Base-by-base conservation (phyloP, 169 alveolate species). In the Plasmodium reichenowi region DNA sequence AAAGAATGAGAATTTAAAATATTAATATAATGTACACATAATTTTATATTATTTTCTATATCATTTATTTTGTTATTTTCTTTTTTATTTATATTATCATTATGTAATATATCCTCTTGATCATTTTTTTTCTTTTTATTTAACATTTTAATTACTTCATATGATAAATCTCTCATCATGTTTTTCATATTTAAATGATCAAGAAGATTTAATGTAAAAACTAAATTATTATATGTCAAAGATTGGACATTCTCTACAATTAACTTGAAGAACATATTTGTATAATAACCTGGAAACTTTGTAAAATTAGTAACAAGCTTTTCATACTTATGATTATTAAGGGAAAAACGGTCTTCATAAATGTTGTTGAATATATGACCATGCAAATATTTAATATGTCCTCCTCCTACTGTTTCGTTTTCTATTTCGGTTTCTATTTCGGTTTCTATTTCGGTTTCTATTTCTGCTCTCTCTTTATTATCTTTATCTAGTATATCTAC, bases 131-230 rank as follows among this genome's bases (percentile, higher is more conserved):
- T 20, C 3, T 67, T 67, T 4, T 43, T 52, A 9, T 50, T 78
- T 47, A 78, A 13, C 15, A 64, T 1, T 58, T 50, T 78, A 5
- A 24, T 71, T 2, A 64, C 48, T 24, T 78, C 89, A 47, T 78
- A 78, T n/a, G 78, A 78, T 10, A 78, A 38, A 29, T 78, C 89
- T 5, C 89, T 38, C 17, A 78, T 32, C 47, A 29, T 6, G n/a
- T 78, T 64, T 52, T 78, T 78, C 76, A 64, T 64, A 52, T 59
- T 64, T 32, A 17, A 17, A 4, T 66, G 20, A 45, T 71, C 13
- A 3, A 78, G 12, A 1, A 54, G 1, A 8, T 22, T 26, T n/a
- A 78, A 17, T 12, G 50, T n/a, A 17, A 5, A 54, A 20, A 78
- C 56, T 29, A 78, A 43, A 43, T 58, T 47, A 6, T 52, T n/a